Percentiles rank a stretch among this genome's conserved stretches.
Evolutionary conservation across 805 yeast genomes (phyloP).

Genomic region (Ogataea paraovalis): DNA sequence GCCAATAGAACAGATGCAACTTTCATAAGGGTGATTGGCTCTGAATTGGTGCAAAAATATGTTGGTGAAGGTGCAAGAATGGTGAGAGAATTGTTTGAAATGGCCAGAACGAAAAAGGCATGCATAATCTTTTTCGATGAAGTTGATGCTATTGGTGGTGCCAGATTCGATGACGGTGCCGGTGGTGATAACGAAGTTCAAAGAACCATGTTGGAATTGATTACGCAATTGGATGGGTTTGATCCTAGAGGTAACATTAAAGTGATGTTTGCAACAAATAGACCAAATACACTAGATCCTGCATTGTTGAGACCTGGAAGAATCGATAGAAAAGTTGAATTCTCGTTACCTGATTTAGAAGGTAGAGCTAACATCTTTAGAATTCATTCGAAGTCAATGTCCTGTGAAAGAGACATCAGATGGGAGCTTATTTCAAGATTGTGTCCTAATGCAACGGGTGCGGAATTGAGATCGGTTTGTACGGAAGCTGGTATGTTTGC

Average conservation of each 20-base stretch:
- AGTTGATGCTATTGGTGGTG: conserved; percentile 98
- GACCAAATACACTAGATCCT: conserved; percentile 97
- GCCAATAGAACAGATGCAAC: conserved; percentile 99
- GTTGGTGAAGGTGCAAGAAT: conserved; percentile 99
- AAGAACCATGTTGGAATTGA: conserved; percentile 97
- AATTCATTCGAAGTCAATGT: conserved; percentile 96
- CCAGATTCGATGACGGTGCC: conserved; percentile 99
- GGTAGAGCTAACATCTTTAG: conserved; percentile 98
- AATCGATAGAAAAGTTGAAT: conserved; percentile 97
- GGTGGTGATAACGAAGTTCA: conserved; percentile 99
- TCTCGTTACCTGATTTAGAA: conserved; percentile 92
- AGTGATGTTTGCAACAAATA: conserved; percentile 98
- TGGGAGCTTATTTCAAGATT: conserved; percentile 98
- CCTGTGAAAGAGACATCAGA: conserved; percentile 94
- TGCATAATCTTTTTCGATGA: conserved; percentile 98
- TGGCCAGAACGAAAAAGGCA: conserved; percentile 98
- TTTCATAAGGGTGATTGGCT: conserved; percentile 95
- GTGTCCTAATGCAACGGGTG: conserved; percentile 98
- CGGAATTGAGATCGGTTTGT: conserved; percentile 96
- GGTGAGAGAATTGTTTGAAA: conserved; percentile 97
- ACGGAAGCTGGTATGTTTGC: conserved; percentile 99
- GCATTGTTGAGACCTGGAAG: conserved; percentile 98
- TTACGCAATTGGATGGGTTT: conserved; percentile 96
- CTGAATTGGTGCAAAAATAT: conserved; percentile 95
- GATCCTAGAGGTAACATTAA: conserved; percentile 98